Evolutionary conservation across 1,284 basidiomycete genomes (phyloP).

Genomic region (Puccinia triticina): DNA sequence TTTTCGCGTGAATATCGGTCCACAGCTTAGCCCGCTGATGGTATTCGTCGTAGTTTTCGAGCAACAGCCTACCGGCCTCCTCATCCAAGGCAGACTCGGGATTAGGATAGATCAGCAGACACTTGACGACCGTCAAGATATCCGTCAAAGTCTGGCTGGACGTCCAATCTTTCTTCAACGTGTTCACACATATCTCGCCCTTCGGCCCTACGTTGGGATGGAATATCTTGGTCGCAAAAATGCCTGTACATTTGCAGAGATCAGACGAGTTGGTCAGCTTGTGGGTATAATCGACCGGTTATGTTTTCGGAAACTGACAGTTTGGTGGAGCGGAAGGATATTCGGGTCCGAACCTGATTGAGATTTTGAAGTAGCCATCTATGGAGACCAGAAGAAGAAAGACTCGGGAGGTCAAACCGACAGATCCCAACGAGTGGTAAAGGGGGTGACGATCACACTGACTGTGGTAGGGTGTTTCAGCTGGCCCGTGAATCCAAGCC

Average conservation of each 20-base stretch:
- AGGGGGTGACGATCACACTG: conserved; percentile 51
- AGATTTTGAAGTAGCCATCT: conserved; percentile 84
- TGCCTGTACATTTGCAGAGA: conserved; percentile 66
- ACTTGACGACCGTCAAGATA: conserved; percentile 83
- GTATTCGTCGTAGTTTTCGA: conserved; percentile 85
- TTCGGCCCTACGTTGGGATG: conserved; percentile 88
- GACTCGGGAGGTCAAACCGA: conserved; percentile 68
- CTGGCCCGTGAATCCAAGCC: conserved; percentile 61
- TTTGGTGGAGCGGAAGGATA: conserved; percentile 88
- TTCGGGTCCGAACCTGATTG: conserved; percentile 80
- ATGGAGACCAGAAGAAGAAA: conserved; percentile 56
- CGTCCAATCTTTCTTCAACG: conserved; percentile 95
- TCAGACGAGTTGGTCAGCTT: background rate
- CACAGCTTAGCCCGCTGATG: conserved; percentile 77
- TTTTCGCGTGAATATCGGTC: conserved; percentile 77
- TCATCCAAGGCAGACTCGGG: conserved; percentile 93
- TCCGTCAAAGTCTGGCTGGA: conserved; percentile 85
- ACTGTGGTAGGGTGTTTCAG: conserved; percentile 55
- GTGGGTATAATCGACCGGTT: conserved; percentile 19
- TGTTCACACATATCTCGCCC: conserved; percentile 96
- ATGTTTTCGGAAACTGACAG: conserved; percentile 67
- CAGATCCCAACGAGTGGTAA: conserved; percentile 56
- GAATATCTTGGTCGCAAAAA: conserved; percentile 89
- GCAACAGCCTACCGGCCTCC: conserved; percentile 84
- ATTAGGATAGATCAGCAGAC: conserved; percentile 92